Base-by-base conservation (phyloP, 192 early-diverging fungal species). In the Coemansia sp. region DNA sequence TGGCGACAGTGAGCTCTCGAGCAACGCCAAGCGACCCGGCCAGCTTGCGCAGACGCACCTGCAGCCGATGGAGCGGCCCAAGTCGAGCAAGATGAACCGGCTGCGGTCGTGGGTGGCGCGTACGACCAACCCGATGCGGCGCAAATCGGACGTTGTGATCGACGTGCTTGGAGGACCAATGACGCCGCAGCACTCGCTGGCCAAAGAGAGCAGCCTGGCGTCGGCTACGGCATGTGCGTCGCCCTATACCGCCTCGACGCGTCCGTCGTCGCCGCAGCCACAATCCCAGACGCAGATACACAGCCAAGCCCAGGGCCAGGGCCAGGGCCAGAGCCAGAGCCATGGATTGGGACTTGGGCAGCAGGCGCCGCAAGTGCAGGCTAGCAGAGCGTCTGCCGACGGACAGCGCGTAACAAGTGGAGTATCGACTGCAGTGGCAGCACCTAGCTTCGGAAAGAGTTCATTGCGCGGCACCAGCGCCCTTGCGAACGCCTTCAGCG, bases 101-200 rank as follows among this genome's bases (percentile, higher is more conserved):
- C 40, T 75, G 53, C 72, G 72, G 44, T 68, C 64, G 40, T 75
- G 72, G 72, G 72, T 67, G 15, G 53, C 72, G 5, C 72, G 72
- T 35, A 75, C 60, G 9, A 60, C 72, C 34, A 67, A 75, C 49
- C 72, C 72, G 18, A 75, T 75, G 46, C 45, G 72, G 23, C 72
- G 72, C 64, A 75, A 64, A 29, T 75, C 72, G 3, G 72, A 75
- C 33, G 53, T 61, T 0, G 50, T 57, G 36, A 40, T 34, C 37
- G 70, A 73, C 17, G 45, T 46, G 3, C 29, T 46, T 26, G 27
- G 28, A 11, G 39, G 30, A 24, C 46, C 37, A 8, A 41, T 56
- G 43, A 38, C 18, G 14, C 10, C 35, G 34, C 17, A 10, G 14
- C 45, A 39, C 17, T 13, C 17, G 9, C 24, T 34, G 23, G 30